Evolutionary conservation across 768 basidiomycete species (phyloP), one percentile per base, ranked within the genome.

Genomic region (Amanita pallidorosea): DNA sequence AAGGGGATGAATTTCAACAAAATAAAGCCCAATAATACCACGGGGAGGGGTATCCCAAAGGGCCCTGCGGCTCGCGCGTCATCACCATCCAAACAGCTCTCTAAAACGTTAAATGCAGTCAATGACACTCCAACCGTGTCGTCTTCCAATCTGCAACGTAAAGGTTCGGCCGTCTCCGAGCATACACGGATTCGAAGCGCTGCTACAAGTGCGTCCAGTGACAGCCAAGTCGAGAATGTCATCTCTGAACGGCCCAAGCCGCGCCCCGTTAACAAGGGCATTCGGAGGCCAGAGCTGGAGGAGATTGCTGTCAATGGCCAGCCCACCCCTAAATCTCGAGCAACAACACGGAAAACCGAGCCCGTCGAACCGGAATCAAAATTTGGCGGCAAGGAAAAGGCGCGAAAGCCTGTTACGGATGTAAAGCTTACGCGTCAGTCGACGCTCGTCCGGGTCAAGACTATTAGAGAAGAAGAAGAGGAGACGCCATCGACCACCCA

Each of bases 291-390:
- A 11, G 49, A 42, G 27, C 29, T 49, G 29, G 49, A 42, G 34
- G 49, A 33, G 17, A 42, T 49, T 29, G 15, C 40, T 8, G 49
- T 42, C 38, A 49, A 49, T 17, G 22, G 49, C 9, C 37, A 49
- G 18, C 12, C 31, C 2, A 42, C 18, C 7, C 17, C 40, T 2
- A 31, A 29, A 18, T 23, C 40, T 18, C 49, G 40, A 17, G 15
- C 17, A 25, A 8, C 18, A 33, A 8, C 18, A 33, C n/a, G 11
- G n/a, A 43, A 33, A 18, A n/a, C 18, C 3, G 23, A 25, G 12
- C 11, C 11, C 5, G 25, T 6, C 3, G 36, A 38, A 35, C 17
- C 18, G 7, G 33, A n/a, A 9, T 12, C 43, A 25, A 17, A 15
- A 31, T 11, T 25, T 31, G 31, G 27, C 12, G 17, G 11, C 34